Evolutionary conservation across 306 rosid species (phyloP).

Genomic region (Quercus alba): DNA sequence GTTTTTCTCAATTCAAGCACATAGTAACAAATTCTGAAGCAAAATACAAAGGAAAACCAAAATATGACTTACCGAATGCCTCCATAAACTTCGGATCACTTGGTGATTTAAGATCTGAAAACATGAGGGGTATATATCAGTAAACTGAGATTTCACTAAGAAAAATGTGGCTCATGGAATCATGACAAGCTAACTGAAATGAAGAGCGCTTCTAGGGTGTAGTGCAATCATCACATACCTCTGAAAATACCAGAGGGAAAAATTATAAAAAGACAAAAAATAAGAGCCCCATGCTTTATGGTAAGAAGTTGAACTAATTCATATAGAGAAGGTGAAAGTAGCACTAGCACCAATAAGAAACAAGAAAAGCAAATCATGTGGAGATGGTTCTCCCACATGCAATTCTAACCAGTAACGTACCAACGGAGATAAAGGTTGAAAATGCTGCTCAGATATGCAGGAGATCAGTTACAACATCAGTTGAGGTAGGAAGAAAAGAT

Average conservation of each 20-base stretch:
- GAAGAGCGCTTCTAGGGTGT: slow-evolving; percentile 3
- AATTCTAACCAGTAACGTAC: no score
- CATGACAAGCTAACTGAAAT: not conserved
- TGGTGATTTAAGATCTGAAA: slow-evolving; percentile 84
- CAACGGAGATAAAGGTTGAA: no score
- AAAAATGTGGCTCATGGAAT: not conserved
- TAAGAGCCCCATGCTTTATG: not conserved
- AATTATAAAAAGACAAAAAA: not conserved
- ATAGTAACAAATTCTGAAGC: slow-evolving; percentile 6
- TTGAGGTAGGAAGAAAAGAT: no score
- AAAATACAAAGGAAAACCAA: not conserved
- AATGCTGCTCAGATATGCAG: no score
- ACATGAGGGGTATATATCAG: slow-evolving; percentile 12
- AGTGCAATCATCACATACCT: not conserved
- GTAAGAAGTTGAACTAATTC: not conserved
- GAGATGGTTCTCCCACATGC: no score
- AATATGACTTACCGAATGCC: slow-evolving; percentile 71
- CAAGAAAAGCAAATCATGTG: no score
- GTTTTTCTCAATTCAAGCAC: slow-evolving; percentile 5
- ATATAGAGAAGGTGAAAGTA: no score
- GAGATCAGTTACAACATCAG: no score
- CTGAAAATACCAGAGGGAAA: not conserved
- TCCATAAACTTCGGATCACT: slow-evolving; percentile 89
- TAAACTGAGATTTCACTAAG: not conserved
- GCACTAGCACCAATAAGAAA: no score